Base-by-base conservation (phyloP, 1,284 basidiomycete genomes). In the Bondarzewia mesenterica region DNA sequence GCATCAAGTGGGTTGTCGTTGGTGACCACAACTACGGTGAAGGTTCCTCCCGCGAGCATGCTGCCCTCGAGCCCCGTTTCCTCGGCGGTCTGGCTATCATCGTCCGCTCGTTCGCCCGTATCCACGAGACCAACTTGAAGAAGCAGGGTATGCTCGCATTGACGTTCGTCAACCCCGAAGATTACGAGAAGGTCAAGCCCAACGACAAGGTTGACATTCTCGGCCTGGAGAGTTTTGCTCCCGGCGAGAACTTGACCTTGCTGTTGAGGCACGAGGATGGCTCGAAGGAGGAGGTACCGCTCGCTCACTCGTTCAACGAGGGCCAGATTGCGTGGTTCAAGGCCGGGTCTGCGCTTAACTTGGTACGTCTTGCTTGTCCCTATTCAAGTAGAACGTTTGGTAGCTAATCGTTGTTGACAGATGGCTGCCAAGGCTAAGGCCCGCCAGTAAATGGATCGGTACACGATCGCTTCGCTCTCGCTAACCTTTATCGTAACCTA, bases 61-160 rank as follows among this genome's bases (percentile, higher is more conserved):
- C 94, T 60, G 95, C 94, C 50, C 87, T 98, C 50, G 93, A 98
- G 75, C 94, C 95, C 42, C 89, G 95, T 52, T 98, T 86, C 84
- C 85, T 98, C 56, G 94, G 94, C 62, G 94, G 93, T 60, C 77
- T 89, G 52, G 95, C 95, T 42, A 90, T 98, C 73, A 95, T 99
- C 68, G 87, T 87, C 62, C 84, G 92, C 63, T 92, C 88, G 35
- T 96, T 96, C 68, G 94, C 94, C 44, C 91, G 94, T 74, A 97
- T 98, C 72, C 94, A 97, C 75, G 93, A 97, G 80, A 90, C 89
- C 66, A 96, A 96, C 81, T 75, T 95, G 77, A 95, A 95, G 86
- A 96, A 93, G 79, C 90, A 93, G 74, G 90, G 90, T 58, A 92
- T 94, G 88, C 88, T 95, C 53, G 89, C 91, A 2, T 71, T 94